These are phyloP conservation scores for Claviceps arundinis DNA, from an alignment of 2,329 filamentous ascomycete genomes.

Conservation along the genomic window DNA sequence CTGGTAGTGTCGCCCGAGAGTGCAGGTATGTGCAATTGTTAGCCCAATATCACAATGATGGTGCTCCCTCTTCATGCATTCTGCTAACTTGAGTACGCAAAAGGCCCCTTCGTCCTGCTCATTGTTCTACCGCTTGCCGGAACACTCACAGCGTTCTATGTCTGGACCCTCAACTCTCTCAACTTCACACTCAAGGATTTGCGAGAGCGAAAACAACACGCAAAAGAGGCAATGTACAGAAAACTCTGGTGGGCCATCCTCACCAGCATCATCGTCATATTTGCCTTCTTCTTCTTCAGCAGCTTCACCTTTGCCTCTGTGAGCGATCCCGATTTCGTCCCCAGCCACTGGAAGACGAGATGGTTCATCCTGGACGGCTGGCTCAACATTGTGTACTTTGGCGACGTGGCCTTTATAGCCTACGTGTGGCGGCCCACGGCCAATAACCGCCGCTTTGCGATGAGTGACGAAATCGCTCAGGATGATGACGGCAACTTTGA, in stretches of 20 bases:
- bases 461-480: conserved; percentile 98
- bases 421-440: conserved; percentile 95
- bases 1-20: conserved; percentile 80
- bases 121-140: conserved; percentile 86
- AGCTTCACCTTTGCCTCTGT: conserved; percentile 86
- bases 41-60: too few species aligned
- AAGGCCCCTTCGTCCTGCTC: conserved; percentile 76
- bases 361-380: conserved; percentile 98
- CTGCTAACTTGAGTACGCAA: conserved; percentile 9
- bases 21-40: conserved; percentile 39
- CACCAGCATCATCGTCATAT: conserved; percentile 84
- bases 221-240: conserved; percentile 92
- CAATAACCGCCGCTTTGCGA: conserved; percentile 93
- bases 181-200: conserved; percentile 93
- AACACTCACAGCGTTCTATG: conserved; percentile 91
- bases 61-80: background rate
- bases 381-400: conserved; percentile 92
- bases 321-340: conserved; percentile 77
- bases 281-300: conserved; percentile 97
- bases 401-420: conserved; percentile 82
- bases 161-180: conserved; percentile 95
- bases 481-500: conserved; percentile 94
- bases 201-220: conserved; percentile 83
- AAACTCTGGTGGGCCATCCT: conserved; percentile 98
- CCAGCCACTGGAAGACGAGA: conserved; percentile 90